Evolutionary conservation across 192 early-diverging fungal genomes (phyloP), one percentile per base, ranked within the genome.

Genomic region (Lobosporangium transversale): DNA sequence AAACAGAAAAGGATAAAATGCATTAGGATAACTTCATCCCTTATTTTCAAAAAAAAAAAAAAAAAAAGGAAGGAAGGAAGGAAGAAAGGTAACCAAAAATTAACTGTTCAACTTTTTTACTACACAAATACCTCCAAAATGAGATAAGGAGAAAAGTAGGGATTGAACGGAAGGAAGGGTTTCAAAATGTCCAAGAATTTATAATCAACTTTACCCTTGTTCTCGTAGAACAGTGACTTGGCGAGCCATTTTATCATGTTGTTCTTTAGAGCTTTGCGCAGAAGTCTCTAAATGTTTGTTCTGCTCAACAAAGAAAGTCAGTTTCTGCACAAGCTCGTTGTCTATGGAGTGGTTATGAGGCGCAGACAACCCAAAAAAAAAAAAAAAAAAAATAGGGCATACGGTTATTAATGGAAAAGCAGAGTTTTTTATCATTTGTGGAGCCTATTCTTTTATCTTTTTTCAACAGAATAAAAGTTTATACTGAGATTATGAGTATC

Each of bases 321-420:
- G 49, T 57, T 79, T 79, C 32, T 84, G 59, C 26, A 81, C 83
- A 21, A 84, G 74, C 30, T 68, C 67, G 65, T 81, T 84, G 47
- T 84, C 83, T 84, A 69, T 0, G 27, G 18, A 10, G 18, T 27
- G 3, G 0, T 1, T 17, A 14, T 29, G 30, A 26, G n/a, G 33
- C 1, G 45, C 35, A 70, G n/a, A n/a, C n/a, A n/a, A n/a, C n/a
- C n/a, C n/a, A n/a, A n/a, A n/a, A n/a, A n/a, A n/a, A n/a, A n/a
- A n/a, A n/a, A n/a, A n/a, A n/a, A n/a, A n/a, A n/a, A n/a, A n/a
- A n/a, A n/a, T n/a, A n/a, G n/a, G n/a, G n/a, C n/a, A n/a, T n/a
- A n/a, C n/a, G n/a, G n/a, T n/a, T n/a, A n/a, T n/a, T n/a, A n/a
- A n/a, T n/a, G n/a, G n/a, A n/a, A n/a, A n/a, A n/a, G n/a, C n/a